Base-by-base conservation (phyloP, 1,284 basidiomycete species). In the Cryptococcus sp. region DNA sequence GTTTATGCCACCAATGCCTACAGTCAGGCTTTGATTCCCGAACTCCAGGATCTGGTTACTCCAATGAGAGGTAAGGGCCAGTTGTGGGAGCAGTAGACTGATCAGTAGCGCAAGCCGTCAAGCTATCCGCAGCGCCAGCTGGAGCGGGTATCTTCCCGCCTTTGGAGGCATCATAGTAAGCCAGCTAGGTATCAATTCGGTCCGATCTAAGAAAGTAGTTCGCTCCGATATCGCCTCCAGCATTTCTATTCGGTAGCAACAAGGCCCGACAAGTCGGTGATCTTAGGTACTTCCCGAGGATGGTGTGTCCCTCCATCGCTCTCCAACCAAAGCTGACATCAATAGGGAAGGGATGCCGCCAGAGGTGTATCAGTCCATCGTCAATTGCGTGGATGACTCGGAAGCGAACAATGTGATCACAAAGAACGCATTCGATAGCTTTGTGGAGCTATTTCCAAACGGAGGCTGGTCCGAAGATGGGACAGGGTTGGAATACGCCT, bases 191-290 rank as follows among this genome's bases (percentile, higher is more conserved):
- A 18, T 18, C 19, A 22, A 3, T 13, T 34, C 16, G 32, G 32
- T 9, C 32, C 32, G 9, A 16, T 34, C 32, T 34, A 16, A 34
- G 24, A 50, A 7, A 3, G 14, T 32, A 61, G 54, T 52, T 71
- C 67, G 13, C 50, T 73, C 22, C 61, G 70, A 7, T 63, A 57
- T 44, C 54, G 54, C 2, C 46, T 58, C 1, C 47, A 62, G 4
- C 59, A 61, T 36, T 73, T 73, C 53, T 73, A 67, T 48, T 70
- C 68, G 1, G 59, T 69, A 61, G 65, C 50, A 50, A 63, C 52
- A 7, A 60, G 67, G 3, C 66, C 67, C 1, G 66, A 72, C 39
- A 59, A 62, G 21, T 60, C 58, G 4, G 54, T 70, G 40, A 59
- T 69, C 4, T 57, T 72, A 4, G 67, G 64, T 22, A 59, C 59